Evolutionary conservation across 2,329 filamentous ascomycete genomes (phyloP).

Genomic region (Graphilbum ipis-grandicollis): DNA sequence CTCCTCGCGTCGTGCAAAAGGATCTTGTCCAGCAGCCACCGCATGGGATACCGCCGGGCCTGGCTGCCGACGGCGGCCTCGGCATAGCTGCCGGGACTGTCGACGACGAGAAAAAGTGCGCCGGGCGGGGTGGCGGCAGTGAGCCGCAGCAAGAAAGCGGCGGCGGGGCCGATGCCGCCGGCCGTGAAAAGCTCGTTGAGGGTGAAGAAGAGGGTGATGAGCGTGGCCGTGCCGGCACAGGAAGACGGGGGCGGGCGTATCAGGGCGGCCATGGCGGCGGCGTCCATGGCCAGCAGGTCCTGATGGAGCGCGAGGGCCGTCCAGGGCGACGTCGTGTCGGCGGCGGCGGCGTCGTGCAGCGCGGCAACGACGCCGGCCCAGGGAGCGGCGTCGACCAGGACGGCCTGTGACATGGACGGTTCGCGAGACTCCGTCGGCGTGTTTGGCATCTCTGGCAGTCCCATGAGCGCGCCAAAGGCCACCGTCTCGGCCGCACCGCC

Average conservation of each 20-base stretch:
- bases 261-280: constrained; percentile 15
- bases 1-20: constrained; percentile 24
- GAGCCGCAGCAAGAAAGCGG: constrained; percentile 54
- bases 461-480: constrained; percentile 27
- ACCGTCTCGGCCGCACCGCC: constrained; percentile 46
- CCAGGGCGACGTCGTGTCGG: constrained; percentile 15
- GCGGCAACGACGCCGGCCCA: constrained; percentile 49
- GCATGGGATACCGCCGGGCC: constrained; percentile 69
- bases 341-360: constrained; percentile 29
- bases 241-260: constrained; percentile 10
- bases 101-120: constrained; percentile 66
- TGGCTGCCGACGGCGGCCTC: constrained; percentile 53
- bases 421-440: no score
- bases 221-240: constrained; percentile 22
- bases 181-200: constrained; percentile 85
- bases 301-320: constrained; percentile 27
- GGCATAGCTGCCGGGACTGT: constrained; percentile 88
- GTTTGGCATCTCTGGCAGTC: no score
- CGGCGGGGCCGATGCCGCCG: constrained; percentile 56
- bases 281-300: constrained; percentile 28
- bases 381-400: constrained; percentile 65
- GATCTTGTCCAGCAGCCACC: constrained; percentile 76
- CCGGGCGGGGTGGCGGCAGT: constrained; percentile 28
- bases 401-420: no score
- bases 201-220: constrained; percentile 82